Percentiles rank a stretch among this genome's conserved stretches.
phyloP scores from a whole-genome alignment of 2,329 filamentous ascomycete species.

The Colletotrichum coccodes region DNA sequence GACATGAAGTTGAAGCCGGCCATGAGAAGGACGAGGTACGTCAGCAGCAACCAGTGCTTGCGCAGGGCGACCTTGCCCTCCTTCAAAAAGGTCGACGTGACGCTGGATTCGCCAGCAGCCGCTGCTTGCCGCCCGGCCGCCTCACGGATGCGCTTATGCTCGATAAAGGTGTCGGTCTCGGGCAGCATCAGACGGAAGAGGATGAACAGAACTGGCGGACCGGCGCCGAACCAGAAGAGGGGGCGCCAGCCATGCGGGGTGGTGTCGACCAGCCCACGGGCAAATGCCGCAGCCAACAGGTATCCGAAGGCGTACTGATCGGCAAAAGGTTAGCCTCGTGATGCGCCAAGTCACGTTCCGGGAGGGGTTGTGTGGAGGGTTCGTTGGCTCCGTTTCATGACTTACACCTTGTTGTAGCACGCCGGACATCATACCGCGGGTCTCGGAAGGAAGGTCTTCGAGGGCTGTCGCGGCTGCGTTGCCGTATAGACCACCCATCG shows the following conservation, averaged over 20 bases:
- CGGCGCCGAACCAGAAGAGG: conserved; percentile 89
- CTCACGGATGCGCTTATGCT: conserved; percentile 72
- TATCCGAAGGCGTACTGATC: conserved; percentile 71
- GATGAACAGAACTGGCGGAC: conserved; percentile 84
- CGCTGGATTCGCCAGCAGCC: conserved; percentile 46
- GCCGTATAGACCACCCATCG: conserved; percentile 85
- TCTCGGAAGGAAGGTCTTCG: conserved; percentile 76
- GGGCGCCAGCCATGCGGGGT: conserved; percentile 85
- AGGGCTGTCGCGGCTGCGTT: conserved; percentile 83
- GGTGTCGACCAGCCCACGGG: conserved; percentile 77
- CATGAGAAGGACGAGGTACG: conserved; percentile 88
- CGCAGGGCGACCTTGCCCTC: conserved; percentile 84
- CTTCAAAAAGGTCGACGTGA: conserved; percentile 74
- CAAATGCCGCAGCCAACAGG: conserved; percentile 67
- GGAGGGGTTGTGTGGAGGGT: background rate
- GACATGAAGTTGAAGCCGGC: conserved; percentile 94
- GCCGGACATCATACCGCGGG: conserved; percentile 79
- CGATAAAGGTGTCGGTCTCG: conserved; percentile 79
- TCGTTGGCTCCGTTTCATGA: conserved; percentile 48
- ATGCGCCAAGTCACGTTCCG: background rate
- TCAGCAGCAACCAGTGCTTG: conserved; percentile 82
- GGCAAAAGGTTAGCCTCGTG: conserved; percentile 11
- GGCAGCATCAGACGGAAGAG: conserved; percentile 80
- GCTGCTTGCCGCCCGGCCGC: conserved; percentile 35
- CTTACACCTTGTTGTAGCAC: conserved; percentile 76